These are phyloP conservation scores for Populus tomentosa DNA, from an alignment of 441 rosid genomes.

Conservation along the genomic window DNA sequence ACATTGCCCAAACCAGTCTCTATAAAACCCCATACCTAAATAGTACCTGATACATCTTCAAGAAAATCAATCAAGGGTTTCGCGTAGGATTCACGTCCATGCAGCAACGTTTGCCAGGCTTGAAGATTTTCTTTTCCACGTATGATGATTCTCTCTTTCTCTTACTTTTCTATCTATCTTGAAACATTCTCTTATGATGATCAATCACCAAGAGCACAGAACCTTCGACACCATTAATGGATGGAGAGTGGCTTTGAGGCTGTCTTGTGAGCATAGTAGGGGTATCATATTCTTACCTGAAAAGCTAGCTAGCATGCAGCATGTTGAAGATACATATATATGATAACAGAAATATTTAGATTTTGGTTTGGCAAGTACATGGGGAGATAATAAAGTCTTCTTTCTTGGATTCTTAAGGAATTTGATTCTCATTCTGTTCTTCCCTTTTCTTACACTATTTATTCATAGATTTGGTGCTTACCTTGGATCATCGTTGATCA, in stretches of 20 bases:
- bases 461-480: conserved; percentile 26
- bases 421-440: conserved; percentile 38
- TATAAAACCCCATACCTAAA: conserved; percentile 1
- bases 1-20: neutral
- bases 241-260: conserved; percentile 17
- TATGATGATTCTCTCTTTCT: conserved; percentile 10
- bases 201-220: neutral
- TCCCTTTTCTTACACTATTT: conserved; percentile 14
- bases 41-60: neutral
- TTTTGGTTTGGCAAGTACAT: neutral
- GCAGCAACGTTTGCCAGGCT: conserved; percentile 18
- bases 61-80: conserved; percentile 20
- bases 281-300: conserved; percentile 29
- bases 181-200: neutral
- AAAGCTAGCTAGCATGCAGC: neutral
- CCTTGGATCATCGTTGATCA: conserved; percentile 16
- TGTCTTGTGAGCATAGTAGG: neutral
- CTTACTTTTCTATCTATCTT: neutral
- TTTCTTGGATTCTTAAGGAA: conserved; percentile 20
- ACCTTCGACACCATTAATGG: conserved; percentile 8
- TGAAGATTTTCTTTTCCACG: conserved; percentile 27
- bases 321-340: conserved; percentile 4
- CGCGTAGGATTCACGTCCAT: conserved; percentile 46
- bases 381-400: neutral
- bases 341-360: neutral